Percentiles rank a stretch among this genome's conserved stretches.
Conservation (phyloP, 768 basidiomycete genomes). For the Tylopilus felleus region DNA sequence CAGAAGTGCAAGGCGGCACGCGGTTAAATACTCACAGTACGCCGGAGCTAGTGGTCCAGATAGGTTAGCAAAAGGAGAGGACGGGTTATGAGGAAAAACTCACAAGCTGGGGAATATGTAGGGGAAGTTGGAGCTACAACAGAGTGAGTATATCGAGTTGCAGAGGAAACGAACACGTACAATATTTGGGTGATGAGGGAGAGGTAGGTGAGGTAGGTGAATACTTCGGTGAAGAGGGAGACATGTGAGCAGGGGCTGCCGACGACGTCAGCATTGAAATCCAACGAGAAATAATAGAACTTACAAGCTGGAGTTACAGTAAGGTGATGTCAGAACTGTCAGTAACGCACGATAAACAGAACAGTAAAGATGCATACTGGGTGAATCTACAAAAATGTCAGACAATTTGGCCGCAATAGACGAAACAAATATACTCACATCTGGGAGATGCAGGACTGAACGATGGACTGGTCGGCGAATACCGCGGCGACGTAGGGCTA, state of each 20-base stretch:
- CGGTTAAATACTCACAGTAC: conserved; percentile 57
- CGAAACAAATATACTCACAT: conserved; percentile 48
- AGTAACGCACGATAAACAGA: conserved; percentile 21
- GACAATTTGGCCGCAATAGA: background rate
- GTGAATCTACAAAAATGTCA: conserved; percentile 55
- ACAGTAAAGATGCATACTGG: conserved; percentile 52
- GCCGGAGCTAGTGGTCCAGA: conserved; percentile 54
- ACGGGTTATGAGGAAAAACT: conserved; percentile 32
- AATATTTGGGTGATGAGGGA: conserved; percentile 90
- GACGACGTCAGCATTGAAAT: conserved; percentile 8
- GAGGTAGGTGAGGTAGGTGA: conserved; percentile 92
- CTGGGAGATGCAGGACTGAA: conserved; percentile 94
- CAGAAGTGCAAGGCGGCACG: background rate
- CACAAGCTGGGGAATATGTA: conserved; percentile 84
- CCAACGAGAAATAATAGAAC: conserved; percentile 25
- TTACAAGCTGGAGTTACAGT: conserved; percentile 52
- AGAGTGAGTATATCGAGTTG: conserved; percentile 8
- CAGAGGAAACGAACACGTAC: conserved; percentile 41
- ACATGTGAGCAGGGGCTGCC: conserved; percentile 74
- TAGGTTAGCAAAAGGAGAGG: conserved; percentile 4
- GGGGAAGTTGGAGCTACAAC: conserved; percentile 77
- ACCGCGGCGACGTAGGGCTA: conserved; percentile 85
- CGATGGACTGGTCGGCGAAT: conserved; percentile 86
- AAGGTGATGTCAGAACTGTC: conserved; percentile 6
- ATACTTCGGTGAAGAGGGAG: conserved; percentile 89